A percentile compares a stretch with the other conserved stretches of the same genome.
Conservation (phyloP, 257 asterid species). For the Nicotiana benthamiana region DNA sequence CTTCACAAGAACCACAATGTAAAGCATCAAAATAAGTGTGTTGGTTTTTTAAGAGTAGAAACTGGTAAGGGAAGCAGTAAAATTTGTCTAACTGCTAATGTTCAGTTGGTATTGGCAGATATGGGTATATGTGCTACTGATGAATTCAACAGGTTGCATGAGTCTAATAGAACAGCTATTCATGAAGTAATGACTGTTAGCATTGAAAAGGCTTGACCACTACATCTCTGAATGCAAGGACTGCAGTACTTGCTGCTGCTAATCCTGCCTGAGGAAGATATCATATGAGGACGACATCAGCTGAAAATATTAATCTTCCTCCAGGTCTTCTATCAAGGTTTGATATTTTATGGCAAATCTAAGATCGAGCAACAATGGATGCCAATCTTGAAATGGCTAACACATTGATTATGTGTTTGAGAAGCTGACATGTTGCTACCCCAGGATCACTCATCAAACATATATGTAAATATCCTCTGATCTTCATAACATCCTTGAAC, state of each 20-base stretch:
- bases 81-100: conserved; percentile 93
- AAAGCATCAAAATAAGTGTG: not conserved
- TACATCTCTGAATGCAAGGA: conserved; percentile 89
- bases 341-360: conserved; percentile 88
- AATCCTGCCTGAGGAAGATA: conserved; percentile 99
- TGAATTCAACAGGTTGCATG: conserved; percentile 95
- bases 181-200: conserved; percentile 99
- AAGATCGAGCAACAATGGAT: conserved; percentile 95
- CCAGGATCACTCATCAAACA: conserved; percentile 91
- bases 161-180: conserved; percentile 82
- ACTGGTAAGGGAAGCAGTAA: conserved; percentile 99
- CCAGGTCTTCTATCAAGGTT: conserved; percentile 94
- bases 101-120: conserved; percentile 90
- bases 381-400: conserved; percentile 82
- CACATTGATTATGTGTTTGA: conserved; percentile 85
- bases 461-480: conserved; percentile 71
- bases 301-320: conserved; percentile 94
- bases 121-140: conserved; percentile 98
- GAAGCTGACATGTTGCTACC: conserved; percentile 94
- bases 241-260: conserved; percentile 96
- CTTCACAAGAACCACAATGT: not conserved
- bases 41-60: too few relatives aligned
- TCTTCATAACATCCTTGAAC: conserved; percentile 88
- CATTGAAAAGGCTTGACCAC: conserved; percentile 93
- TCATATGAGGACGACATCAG: conserved; percentile 84